Conservation (phyloP, 2,329 filamentous ascomycete genomes). For the Cryoendolithus antarcticus region DNA sequence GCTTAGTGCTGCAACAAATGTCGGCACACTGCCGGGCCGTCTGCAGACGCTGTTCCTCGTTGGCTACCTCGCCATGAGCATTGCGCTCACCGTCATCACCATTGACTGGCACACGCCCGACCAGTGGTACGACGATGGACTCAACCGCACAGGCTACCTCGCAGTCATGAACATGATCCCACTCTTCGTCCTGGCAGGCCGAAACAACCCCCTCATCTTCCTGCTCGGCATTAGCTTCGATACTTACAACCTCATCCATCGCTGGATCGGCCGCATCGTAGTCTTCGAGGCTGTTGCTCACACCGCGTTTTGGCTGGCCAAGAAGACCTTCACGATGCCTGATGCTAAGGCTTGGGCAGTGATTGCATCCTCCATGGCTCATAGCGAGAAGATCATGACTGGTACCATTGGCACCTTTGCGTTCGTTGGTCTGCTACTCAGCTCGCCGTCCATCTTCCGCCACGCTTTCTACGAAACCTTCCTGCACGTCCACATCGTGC, state of each 20-base stretch:
- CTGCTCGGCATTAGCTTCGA: conserved; percentile 66
- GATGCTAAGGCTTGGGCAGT: conserved; percentile 38
- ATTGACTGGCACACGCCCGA: conserved; percentile 50
- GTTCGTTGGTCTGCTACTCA: conserved; percentile 51
- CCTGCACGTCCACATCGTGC: conserved; percentile 57
- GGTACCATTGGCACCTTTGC: conserved; percentile 52
- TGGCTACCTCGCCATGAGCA: conserved; percentile 37
- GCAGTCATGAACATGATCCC: conserved; percentile 68
- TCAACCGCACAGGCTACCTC: conserved; percentile 59
- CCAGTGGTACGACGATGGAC: conserved; percentile 55
- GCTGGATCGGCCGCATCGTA: conserved; percentile 69
- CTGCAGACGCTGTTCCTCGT: conserved; percentile 36
- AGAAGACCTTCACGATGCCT: conserved; percentile 28
- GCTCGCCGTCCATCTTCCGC: conserved; percentile 57
- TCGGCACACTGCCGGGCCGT: conserved; percentile 38
- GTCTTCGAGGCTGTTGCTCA: conserved; percentile 57
- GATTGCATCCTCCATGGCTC: conserved; percentile 29
- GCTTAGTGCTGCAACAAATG: conserved; percentile 35
- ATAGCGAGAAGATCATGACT: conserved; percentile 40
- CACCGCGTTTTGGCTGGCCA: conserved; percentile 47
- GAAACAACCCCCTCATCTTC: conserved; percentile 67
- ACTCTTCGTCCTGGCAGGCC: conserved; percentile 59
- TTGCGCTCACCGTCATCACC: conserved; percentile 34
- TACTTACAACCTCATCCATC: conserved; percentile 69
- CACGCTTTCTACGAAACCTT: conserved; percentile 74